phyloP scores from a whole-genome alignment of 2,329 filamentous ascomycete species.

The Rhynchosporium secalis region DNA sequence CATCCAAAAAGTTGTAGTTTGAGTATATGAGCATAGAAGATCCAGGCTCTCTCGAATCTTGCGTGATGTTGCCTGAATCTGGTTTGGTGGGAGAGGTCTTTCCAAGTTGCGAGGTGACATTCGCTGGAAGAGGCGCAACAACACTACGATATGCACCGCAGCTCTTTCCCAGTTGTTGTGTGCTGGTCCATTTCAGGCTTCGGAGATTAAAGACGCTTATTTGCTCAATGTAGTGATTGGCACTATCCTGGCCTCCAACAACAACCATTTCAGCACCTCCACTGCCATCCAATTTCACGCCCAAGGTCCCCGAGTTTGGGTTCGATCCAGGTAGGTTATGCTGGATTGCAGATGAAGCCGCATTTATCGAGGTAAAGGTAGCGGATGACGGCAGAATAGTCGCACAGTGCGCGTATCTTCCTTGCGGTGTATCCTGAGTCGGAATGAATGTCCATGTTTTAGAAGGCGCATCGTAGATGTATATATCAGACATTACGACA shows the following conservation, averaged over 20 bases:
- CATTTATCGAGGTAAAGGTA: constrained; percentile 79
- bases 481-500: constrained; percentile 96
- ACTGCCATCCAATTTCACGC: constrained; percentile 83
- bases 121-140: constrained; percentile 75
- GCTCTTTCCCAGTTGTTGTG: constrained; percentile 81
- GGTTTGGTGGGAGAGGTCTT: constrained; percentile 47
- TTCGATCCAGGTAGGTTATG: constrained; percentile 83
- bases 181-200: constrained; percentile 93
- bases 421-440: constrained; percentile 81
- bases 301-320: constrained; percentile 83
- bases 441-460: constrained; percentile 83
- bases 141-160: constrained; percentile 97
- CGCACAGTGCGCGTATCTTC: constrained; percentile 94
- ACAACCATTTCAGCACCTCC: constrained; percentile 97
- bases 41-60: constrained; percentile 57
- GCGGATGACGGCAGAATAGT: constrained; percentile 88
- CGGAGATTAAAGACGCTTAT: constrained; percentile 97
- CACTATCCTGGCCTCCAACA: constrained; percentile 91
- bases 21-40: constrained; percentile 94
- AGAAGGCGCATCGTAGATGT: constrained; percentile 86
- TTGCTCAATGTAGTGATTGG: constrained; percentile 99
- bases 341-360: constrained; percentile 81
- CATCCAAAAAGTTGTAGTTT: constrained; percentile 98
- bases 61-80: constrained; percentile 47
- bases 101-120: constrained; percentile 66